Evolutionary conservation across 176 grass and related monocot genomes (phyloP), one percentile per base, ranked within the genome.

Genomic region (Aegilops speltoides): DNA sequence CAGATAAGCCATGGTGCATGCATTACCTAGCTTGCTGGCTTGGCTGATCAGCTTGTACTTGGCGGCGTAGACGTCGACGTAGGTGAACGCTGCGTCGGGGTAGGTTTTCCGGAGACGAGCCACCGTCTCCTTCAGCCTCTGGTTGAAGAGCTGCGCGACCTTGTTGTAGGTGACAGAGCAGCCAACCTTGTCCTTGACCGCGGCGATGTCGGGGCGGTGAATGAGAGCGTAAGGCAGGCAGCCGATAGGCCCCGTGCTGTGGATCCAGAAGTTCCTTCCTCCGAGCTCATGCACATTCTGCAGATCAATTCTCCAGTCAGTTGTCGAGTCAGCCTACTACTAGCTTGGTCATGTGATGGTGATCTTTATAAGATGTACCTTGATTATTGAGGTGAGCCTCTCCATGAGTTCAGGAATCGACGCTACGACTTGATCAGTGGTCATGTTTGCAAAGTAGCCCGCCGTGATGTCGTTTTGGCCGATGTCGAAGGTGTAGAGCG

Each of bases 381-480:
- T 80, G 41, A 99, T 83, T 60, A 96, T 71, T 33, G 89, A 81
- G 7, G 83, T 83, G 60, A 99, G 79, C 77, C 86, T 94, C 61
- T 93, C 65, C 75, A 99, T 89, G 10, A 99, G 89, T 59, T 96
- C 97, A 83, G 97, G 94, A 63, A 99, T 91, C 32, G 29, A 91
- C 16, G 79, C 83, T 28, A 89, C 38, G 34, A 96, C 92, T 91
- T 99, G 85, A 25, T 89, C 82, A 6, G 89, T 91, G 4, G 72
- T 94, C 83, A 83, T 77, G 80, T 96, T 94, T 37, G 62, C 69
- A 43, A 99, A 94, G 75, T 93, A 99, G 68, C 89, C 79, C 4
- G 97, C 82, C 4, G 97, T 99, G 64, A 99, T 90, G 83, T 96
- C 97, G 19, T 99, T 99, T 83, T 99, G 97, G 25, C 97, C 97